Percentiles rank a stretch among this genome's conserved stretches.
Evolutionary conservation across 2,329 filamentous ascomycete genomes (phyloP).

Genomic region (Metarhizium rileyi): DNA sequence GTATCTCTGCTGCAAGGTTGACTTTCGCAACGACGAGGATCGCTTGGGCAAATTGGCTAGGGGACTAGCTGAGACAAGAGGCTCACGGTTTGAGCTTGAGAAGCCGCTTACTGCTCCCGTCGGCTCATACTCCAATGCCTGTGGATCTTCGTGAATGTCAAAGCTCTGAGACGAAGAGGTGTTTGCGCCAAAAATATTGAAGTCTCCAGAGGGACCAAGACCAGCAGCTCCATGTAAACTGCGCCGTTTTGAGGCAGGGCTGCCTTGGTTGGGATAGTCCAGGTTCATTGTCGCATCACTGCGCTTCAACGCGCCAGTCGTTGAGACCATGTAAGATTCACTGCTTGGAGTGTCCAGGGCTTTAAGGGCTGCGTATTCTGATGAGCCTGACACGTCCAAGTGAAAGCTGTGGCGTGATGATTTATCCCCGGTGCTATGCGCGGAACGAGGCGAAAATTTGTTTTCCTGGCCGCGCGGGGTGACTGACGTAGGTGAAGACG

Average conservation of each 20-base stretch:
- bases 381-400: constrained; percentile 45
- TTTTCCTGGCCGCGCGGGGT: constrained; percentile 36
- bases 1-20: constrained; percentile 77
- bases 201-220: constrained; percentile 44
- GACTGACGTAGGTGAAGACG: constrained; percentile 26
- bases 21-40: constrained; percentile 71
- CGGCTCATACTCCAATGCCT: constrained; percentile 43
- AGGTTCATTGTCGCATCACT: constrained; percentile 85
- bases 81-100: constrained; percentile 25
- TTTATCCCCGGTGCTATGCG: constrained; percentile 30
- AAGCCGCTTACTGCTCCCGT: constrained; percentile 21
- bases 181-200: constrained; percentile 66
- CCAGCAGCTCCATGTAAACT: constrained; percentile 71
- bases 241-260: constrained; percentile 82
- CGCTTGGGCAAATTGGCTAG: constrained; percentile 51
- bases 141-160: constrained; percentile 41
- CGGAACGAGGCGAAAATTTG: constrained; percentile 25
- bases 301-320: constrained; percentile 78
- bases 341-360: constrained; percentile 34
- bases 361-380: constrained; percentile 40
- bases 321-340: constrained; percentile 21
- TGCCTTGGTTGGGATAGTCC: constrained; percentile 68
- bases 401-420: constrained; percentile 44
- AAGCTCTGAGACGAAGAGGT: constrained; percentile 33
- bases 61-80: constrained; percentile 34